Evolutionary conservation across 345 rosid species (phyloP).

Genomic region (Bretschneidera sinensis): DNA sequence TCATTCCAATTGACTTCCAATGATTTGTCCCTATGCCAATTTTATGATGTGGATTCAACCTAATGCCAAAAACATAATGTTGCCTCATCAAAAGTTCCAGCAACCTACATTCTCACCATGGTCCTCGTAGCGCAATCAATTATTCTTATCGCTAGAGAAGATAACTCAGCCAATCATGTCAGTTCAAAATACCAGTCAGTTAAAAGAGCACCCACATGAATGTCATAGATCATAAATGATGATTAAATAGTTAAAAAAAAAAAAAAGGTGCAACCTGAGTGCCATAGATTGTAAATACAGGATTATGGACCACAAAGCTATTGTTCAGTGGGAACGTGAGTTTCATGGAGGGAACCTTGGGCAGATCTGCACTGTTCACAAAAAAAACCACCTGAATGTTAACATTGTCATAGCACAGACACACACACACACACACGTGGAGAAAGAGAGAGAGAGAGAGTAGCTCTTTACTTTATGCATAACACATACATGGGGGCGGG

Average conservation of each 20-base stretch:
- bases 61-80: too few relatives aligned
- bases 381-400: background rate
- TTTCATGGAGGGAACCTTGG: conserved; percentile 56
- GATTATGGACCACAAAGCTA: conserved; percentile 69
- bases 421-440: background rate
- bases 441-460: too few relatives aligned
- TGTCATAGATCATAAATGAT: background rate
- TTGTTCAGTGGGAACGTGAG: conserved; percentile 65
- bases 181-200: background rate
- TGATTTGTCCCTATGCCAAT: too few relatives aligned
- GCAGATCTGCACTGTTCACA: conserved; percentile 42
- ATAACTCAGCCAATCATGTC: background rate
- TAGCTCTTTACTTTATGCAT: background rate
- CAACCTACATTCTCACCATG: too few relatives aligned
- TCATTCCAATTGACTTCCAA: too few relatives aligned
- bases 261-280: conserved; percentile 44
- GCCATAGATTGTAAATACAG: conserved; percentile 54
- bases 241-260: too few relatives aligned
- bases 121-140: background rate
- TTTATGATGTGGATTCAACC: too few relatives aligned
- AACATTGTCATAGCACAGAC: background rate
- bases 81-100: too few relatives aligned
- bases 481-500: too few relatives aligned
- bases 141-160: background rate
- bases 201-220: conserved; percentile 34